phyloP scores from a whole-genome alignment of 306 rosid species.

The Quercus suber region DNA sequence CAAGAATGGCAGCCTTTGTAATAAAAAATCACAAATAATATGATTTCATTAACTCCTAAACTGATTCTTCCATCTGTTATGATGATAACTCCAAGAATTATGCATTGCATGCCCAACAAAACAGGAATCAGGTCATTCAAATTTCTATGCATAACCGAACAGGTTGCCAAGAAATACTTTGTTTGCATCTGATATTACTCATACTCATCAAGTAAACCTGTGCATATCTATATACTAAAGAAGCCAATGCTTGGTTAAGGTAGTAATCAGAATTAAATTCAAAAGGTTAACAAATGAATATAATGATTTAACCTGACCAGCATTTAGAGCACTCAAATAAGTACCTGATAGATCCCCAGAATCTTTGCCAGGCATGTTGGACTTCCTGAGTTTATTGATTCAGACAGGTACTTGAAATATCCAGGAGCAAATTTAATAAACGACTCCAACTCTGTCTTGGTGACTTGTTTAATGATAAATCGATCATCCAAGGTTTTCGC shows the following conservation, averaged over 20 bases:
- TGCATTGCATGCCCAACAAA: not conserved
- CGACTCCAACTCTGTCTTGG: constrained; percentile 93
- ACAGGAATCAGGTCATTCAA: not conserved
- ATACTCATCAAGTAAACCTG: not conserved
- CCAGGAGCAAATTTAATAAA: constrained; percentile 78
- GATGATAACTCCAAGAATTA: not conserved
- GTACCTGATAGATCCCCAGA: constrained; percentile 97
- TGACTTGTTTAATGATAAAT: constrained; percentile 85
- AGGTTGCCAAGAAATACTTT: not conserved
- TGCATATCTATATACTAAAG: not conserved
- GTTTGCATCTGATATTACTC: not conserved
- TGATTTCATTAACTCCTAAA: not conserved
- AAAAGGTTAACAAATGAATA: not conserved
- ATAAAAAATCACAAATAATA: not conserved
- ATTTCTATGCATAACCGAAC: not conserved
- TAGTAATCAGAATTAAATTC: not conserved
- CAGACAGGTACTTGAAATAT: constrained; percentile 84
- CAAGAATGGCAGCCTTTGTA: not conserved
- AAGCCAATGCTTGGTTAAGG: not conserved
- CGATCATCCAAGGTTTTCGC: constrained; percentile 95
- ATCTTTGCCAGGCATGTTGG: constrained; percentile 96
- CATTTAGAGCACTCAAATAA: not conserved
- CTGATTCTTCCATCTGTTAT: not conserved
- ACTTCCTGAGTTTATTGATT: constrained; percentile 66
- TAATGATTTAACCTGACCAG: not conserved